Evolutionary conservation across 495 filamentous ascomycete genomes (phyloP).

Genomic region (Cercophora samala): DNA sequence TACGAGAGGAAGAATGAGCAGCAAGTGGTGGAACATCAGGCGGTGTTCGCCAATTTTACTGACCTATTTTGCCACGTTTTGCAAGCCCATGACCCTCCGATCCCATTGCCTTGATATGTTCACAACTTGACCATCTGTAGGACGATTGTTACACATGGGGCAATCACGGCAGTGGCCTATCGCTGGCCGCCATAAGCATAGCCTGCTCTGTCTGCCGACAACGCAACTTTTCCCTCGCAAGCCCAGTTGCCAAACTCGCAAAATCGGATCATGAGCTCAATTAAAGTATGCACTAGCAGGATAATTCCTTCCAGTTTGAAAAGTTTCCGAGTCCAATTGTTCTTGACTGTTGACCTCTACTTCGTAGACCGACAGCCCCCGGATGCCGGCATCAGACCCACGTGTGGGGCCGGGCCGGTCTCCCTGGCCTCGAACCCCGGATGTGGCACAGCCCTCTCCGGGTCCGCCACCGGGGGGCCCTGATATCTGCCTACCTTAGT

Average conservation of each 20-base stretch:
- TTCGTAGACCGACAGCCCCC: not conserved
- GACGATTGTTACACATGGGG: not conserved
- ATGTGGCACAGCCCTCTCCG: constrained; percentile 2
- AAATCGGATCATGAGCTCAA: too few species aligned
- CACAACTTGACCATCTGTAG: not conserved
- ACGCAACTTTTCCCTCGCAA: not conserved
- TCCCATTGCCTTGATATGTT: not conserved
- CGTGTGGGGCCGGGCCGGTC: constrained; percentile 4
- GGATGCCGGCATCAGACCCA: not conserved
- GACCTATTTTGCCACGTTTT: not conserved
- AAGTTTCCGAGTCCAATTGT: too few species aligned
- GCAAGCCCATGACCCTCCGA: not conserved
- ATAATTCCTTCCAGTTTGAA: too few species aligned
- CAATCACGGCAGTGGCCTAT: not conserved
- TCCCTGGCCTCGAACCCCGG: not conserved
- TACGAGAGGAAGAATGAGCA: not conserved
- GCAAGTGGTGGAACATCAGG: not conserved
- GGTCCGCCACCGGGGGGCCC: not conserved
- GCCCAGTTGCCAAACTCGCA: not conserved
- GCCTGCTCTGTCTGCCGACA: not conserved
- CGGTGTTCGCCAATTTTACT: not conserved
- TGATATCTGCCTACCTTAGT: not conserved
- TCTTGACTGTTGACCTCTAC: too few species aligned
- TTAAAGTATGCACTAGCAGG: too few species aligned
- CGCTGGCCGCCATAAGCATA: not conserved